Evolutionary conservation across 148 eudicot species (phyloP), one percentile per base, ranked within the genome.

Genomic region (Salicornia ramosissima): DNA sequence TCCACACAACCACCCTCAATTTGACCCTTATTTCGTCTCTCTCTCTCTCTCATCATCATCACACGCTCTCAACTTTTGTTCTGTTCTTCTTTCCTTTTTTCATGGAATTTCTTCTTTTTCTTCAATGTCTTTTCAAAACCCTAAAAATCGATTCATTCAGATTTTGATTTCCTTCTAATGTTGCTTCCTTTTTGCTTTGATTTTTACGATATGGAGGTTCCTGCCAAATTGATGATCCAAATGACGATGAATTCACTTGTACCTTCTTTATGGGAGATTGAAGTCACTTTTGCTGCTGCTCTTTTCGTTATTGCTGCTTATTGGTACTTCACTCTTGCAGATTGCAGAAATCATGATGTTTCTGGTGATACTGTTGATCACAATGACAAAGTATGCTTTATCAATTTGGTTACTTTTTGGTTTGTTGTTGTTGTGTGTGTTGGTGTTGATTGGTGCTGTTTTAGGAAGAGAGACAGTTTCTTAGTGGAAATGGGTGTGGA

Each of bases 191-290:
- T 62, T 58, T 59, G 10, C 56, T 36, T 36, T 36, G 8, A 36
- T 36, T 36, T 36, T 36, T 4, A 36, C 8, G 8, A 36, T 34
- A 74, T 79, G 80, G 66, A 58, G 0, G 29, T 72, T 47, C 65
- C 69, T 72, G 72, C 74, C 61, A 72, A 54, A 25, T 26, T 70
- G 67, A 70, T 84, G 76, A 75, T 80, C 49, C 78, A 73, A 2
- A 67, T 79, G 66, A 85, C 80, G 52, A 14, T 70, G 1, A 75
- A 80, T 56, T 80, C 71, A 47, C 67, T 85, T 7, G 10, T 82
- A 30, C 88, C 88, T 46, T 78, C 88, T n/a, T 68, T 67, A 74
- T 85, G 88, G 88, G 88, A 85, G 83, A 71, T 85, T 65, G 82
- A 85, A 60, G 83, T 85, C 31, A 56, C 85, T 5, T 69, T 80